These are phyloP conservation scores for Phytopythium montanum DNA, from an alignment of 352 stramenopile genomes.

Conservation along the genomic window DNA sequence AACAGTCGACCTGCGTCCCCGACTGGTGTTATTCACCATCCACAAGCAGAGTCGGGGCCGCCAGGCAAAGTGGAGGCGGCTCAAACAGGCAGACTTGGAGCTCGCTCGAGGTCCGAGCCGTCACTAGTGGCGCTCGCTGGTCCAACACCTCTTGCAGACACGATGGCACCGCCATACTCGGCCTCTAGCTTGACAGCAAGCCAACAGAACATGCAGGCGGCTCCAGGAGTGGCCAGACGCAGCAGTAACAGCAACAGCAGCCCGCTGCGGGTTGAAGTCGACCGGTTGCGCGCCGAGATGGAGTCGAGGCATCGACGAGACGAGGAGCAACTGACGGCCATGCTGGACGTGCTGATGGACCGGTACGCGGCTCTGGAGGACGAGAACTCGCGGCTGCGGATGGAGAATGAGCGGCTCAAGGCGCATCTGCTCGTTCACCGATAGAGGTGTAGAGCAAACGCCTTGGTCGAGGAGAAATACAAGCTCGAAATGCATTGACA, in stretches of 20 bases:
- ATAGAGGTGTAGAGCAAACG: neutral
- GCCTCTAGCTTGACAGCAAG: neutral
- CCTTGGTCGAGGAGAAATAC: neutral
- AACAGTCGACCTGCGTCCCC: conserved; percentile 4
- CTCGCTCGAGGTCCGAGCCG: conserved; percentile 6
- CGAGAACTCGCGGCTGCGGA: conserved; percentile 31
- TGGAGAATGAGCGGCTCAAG: conserved; percentile 44
- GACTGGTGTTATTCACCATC: neutral
- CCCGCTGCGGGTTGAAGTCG: conserved; percentile 27
- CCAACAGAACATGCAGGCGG: neutral
- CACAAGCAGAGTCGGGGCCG: neutral
- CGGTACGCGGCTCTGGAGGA: conserved; percentile 33
- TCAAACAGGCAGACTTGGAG: neutral
- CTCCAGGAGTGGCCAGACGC: neutral
- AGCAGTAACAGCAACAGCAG: neutral
- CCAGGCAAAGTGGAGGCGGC: neutral
- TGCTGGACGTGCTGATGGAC: conserved; percentile 32
- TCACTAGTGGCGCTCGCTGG: neutral
- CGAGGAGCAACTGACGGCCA: conserved; percentile 29
- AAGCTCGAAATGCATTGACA: neutral
- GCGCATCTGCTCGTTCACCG: conserved; percentile 12
- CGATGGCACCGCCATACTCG: neutral
- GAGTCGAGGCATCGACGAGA: conserved; percentile 29
- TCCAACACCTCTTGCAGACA: neutral
- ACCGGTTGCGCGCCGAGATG: conserved; percentile 32